phyloP scores from a whole-genome alignment of 2,329 filamentous ascomycete genomes.

The Microsporum canis region DNA sequence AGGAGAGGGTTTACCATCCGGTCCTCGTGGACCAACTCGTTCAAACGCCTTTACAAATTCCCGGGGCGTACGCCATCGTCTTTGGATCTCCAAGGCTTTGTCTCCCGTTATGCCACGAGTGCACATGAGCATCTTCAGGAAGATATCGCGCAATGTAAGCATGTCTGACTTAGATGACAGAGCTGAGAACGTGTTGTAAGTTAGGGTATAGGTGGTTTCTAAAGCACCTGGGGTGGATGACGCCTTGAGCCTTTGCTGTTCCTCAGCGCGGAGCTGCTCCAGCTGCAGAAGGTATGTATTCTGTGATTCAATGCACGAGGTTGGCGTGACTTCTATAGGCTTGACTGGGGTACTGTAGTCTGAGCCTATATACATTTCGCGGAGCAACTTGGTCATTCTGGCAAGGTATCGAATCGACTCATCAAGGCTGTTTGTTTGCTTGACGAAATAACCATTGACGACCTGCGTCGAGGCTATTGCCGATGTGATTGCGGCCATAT shows the following conservation, averaged over 20 bases:
- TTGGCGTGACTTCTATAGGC: conserved; percentile 54
- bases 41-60: conserved; percentile 61
- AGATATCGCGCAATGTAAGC: conserved; percentile 62
- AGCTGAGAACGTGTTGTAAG: conserved; percentile 59
- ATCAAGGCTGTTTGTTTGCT: conserved; percentile 62
- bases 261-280: conserved; percentile 44
- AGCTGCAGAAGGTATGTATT: conserved; percentile 57
- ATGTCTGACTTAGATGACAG: conserved; percentile 64
- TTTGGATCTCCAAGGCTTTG: conserved; percentile 68
- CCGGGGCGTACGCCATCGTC: conserved; percentile 62
- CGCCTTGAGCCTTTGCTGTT: conserved; percentile 35
- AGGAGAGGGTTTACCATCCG: conserved; percentile 35
- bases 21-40: conserved; percentile 34
- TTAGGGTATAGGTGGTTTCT: conserved; percentile 47
- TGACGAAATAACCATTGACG: conserved; percentile 67
- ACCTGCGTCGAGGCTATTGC: conserved; percentile 68
- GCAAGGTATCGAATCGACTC: conserved; percentile 67
- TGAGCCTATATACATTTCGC: conserved; percentile 45
- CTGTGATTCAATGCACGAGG: conserved; percentile 45
- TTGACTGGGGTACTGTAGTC: conserved; percentile 11
- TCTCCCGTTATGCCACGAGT: conserved; percentile 63
- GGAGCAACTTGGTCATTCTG: conserved; percentile 58
- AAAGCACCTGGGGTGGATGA: conserved; percentile 22
- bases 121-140: conserved; percentile 78
- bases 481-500: conserved; percentile 57